phyloP scores from a whole-genome alignment of 169 alveolate genomes.

The Perkinsus chesapeaki region DNA sequence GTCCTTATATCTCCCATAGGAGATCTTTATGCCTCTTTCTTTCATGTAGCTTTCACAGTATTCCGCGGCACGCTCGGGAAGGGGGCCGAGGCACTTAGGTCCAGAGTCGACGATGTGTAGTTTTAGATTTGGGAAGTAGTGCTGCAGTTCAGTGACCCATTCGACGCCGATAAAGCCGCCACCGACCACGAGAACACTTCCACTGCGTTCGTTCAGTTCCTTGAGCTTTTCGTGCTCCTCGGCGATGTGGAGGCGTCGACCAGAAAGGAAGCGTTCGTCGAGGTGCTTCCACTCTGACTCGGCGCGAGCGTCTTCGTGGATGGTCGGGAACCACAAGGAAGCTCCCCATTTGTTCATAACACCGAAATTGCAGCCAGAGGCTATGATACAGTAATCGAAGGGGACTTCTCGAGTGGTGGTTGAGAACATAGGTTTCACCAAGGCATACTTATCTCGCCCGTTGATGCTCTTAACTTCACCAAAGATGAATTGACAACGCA shows the following conservation, averaged over 20 bases:
- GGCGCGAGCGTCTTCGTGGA: conserved; percentile 26
- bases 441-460: neutral
- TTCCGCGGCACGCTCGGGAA: conserved; percentile 28
- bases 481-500: conserved; percentile 31
- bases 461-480: conserved; percentile 23
- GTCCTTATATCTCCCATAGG: conserved; percentile 18
- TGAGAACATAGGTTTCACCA: neutral
- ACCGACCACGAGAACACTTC: conserved; percentile 22
- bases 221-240: conserved; percentile 28
- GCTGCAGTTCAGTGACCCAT: conserved; percentile 34
- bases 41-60: conserved; percentile 31
- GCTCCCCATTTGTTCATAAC: conserved; percentile 25
- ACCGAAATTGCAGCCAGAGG: conserved; percentile 24
- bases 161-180: conserved; percentile 39
- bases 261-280: conserved; percentile 30
- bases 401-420: conserved; percentile 14
- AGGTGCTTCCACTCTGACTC: conserved; percentile 27
- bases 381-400: conserved; percentile 35
- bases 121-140: conserved; percentile 25
- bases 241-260: conserved; percentile 29
- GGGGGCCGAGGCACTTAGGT: conserved; percentile 29
- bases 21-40: conserved; percentile 21
- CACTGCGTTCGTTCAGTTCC: conserved; percentile 15
- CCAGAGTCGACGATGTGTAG: conserved; percentile 26
- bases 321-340: conserved; percentile 32